These are phyloP conservation scores for Apiotrichum laibachii DNA, from an alignment of 1,284 basidiomycete species.

Conservation along the genomic window DNA sequence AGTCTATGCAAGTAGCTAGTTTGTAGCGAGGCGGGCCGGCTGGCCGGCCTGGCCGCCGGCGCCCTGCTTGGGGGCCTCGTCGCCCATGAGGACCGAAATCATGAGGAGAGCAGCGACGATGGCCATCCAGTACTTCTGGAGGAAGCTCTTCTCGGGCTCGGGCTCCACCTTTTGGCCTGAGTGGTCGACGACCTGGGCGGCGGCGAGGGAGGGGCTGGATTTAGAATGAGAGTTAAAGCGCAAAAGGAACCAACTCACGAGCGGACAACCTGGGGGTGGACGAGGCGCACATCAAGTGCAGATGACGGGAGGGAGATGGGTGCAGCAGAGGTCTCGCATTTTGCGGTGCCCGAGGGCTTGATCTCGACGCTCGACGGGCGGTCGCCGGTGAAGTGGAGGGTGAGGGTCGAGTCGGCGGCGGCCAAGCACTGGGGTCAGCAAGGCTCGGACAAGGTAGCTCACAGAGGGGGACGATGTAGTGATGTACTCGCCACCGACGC, in stretches of 20 bases:
- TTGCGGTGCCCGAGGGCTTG: constrained; percentile 3
- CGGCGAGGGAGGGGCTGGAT: constrained; percentile 1
- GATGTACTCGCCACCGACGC: constrained; percentile 11
- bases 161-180: constrained; percentile 64
- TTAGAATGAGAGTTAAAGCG: not conserved
- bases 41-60: not conserved
- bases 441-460: not conserved
- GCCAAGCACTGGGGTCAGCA: constrained; percentile 14
- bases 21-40: too few relatives aligned
- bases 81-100: constrained; percentile 31
- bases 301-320: not conserved
- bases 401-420: constrained; percentile 2
- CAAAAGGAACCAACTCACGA: not conserved
- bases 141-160: constrained; percentile 67
- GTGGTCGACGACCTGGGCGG: constrained; percentile 56
- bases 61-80: constrained; percentile 20
- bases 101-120: constrained; percentile 60
- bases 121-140: constrained; percentile 88
- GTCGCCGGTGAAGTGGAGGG: constrained; percentile 5
- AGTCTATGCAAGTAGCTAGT: too few relatives aligned
- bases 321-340: not conserved
- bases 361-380: constrained; percentile 13
- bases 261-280: not conserved
- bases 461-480: constrained; percentile 19
- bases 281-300: not conserved